Base-by-base conservation (phyloP, 2,329 filamentous ascomycete species). In the Tolypocladium tropicale region DNA sequence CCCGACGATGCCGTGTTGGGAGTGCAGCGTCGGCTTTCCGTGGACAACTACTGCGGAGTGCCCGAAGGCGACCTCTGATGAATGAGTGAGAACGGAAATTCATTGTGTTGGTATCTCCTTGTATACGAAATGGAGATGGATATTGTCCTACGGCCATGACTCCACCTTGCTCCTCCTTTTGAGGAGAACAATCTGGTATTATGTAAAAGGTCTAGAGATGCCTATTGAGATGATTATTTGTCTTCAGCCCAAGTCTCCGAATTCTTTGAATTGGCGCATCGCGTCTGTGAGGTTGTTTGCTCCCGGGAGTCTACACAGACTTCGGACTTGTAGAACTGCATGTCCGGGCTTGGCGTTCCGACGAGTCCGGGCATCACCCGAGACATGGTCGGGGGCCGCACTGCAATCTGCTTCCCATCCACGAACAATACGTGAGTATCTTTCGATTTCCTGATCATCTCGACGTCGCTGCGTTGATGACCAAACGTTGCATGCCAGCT, bases 21-120 rank as follows among this genome's bases (percentile, higher is more conserved):
- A 52, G 6, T 61, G 59, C 48, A 49, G 51, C n/a, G 55, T 53
- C 3, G 59, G 59, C 6, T 61, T 58, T 10, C 53, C 53, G 3
- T 59, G 53, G 5, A 58, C 58, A 7, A 59, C 59, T 11, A 57
- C 54, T n/a, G 55, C 54, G 4, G 52, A 53, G 30, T 61, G 59
- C 25, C 54, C 51, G 36, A 37, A 36, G 14, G 21, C 32, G 11
- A 48, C 41, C 6, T n/a, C 21, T 11, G n/a, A 11, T 10, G 28
- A 37, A 11, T 55, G 37, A 37, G 37, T 10, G n/a, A 53, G 23
- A 32, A n/a, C 32, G 36, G 16, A 16, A 12, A 10, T 18, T 3
- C 11, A 11, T 5, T 37, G 16, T 21, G 49, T 28, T n/a, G 48
- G 33, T 37, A n/a, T 18, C 36, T 37, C n/a, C n/a, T n/a, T n/a